Evolutionary conservation across 495 filamentous ascomycete species (phyloP).

Genomic region (Penicillium manginii): DNA sequence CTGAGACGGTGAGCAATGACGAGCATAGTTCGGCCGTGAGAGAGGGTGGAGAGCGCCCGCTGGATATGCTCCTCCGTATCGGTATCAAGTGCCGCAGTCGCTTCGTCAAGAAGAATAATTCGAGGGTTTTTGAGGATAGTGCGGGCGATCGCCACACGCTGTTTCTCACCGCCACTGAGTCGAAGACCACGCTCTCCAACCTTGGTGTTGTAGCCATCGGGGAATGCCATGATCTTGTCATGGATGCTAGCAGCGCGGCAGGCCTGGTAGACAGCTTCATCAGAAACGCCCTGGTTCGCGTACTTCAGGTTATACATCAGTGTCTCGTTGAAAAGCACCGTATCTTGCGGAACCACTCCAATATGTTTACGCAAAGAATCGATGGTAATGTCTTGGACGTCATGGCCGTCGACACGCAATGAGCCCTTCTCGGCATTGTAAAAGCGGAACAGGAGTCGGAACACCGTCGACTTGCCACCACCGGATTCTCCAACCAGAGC

Average conservation of each 20-base stretch:
- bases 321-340: conserved; percentile 93
- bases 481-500: conserved; percentile 95
- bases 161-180: conserved; percentile 93
- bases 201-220: conserved; percentile 87
- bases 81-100: conserved; percentile 92
- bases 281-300: conserved; percentile 81
- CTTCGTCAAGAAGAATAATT: conserved; percentile 95
- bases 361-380: conserved; percentile 90
- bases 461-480: conserved; percentile 96
- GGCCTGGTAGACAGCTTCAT: conserved; percentile 87
- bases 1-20: conserved; percentile 88
- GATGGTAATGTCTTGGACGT: conserved; percentile 85
- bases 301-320: conserved; percentile 98
- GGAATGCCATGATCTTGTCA: conserved; percentile 92
- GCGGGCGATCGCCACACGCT: conserved; percentile 94
- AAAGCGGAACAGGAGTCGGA: conserved; percentile 92
- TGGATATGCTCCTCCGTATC: conserved; percentile 98
- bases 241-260: conserved; percentile 93
- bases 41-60: conserved; percentile 75
- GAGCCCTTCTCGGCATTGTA: conserved; percentile 80
- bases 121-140: conserved; percentile 95
- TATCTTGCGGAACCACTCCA: conserved; percentile 96
- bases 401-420: conserved; percentile 81
- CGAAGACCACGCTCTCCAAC: conserved; percentile 94
- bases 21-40: conserved; percentile 81